These are phyloP conservation scores for Coniferiporia weirii DNA, from an alignment of 1,284 basidiomycete genomes.

Conservation along the genomic window DNA sequence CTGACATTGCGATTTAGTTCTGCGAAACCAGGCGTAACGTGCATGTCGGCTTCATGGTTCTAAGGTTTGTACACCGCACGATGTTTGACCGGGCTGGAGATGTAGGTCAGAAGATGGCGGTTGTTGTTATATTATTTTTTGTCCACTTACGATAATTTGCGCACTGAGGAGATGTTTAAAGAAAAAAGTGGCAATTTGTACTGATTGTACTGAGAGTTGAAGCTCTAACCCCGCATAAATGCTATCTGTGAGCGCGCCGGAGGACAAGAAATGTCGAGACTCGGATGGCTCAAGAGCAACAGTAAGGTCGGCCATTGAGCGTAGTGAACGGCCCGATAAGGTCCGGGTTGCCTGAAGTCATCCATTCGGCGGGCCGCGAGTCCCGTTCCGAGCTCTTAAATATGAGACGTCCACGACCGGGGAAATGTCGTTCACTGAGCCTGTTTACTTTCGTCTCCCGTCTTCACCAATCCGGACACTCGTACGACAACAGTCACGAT, in stretches of 20 bases:
- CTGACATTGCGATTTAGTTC: slow-evolving; percentile 44
- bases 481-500: background rate
- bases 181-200: background rate
- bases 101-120: background rate
- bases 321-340: background rate
- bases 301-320: background rate
- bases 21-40: slow-evolving; percentile 77
- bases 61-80: background rate
- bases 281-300: no score
- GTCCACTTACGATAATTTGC: slow-evolving; percentile 1
- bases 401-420: background rate
- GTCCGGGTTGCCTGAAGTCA: background rate
- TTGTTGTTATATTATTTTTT: slow-evolving; percentile 1
- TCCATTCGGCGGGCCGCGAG: background rate
- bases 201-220: background rate
- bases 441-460: background rate
- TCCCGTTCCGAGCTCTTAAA: background rate
- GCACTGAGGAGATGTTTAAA: background rate
- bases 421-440: slow-evolving; percentile 1
- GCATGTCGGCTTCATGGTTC: background rate
- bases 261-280: no score
- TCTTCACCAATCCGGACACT: background rate
- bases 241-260: no score
- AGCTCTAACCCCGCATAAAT: no score
- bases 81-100: background rate